Percentiles rank a stretch among this genome's conserved stretches.
These are phyloP conservation scores for Fusarium duplospermum DNA, from an alignment of 2,329 filamentous ascomycete species.

Conservation along the genomic window DNA sequence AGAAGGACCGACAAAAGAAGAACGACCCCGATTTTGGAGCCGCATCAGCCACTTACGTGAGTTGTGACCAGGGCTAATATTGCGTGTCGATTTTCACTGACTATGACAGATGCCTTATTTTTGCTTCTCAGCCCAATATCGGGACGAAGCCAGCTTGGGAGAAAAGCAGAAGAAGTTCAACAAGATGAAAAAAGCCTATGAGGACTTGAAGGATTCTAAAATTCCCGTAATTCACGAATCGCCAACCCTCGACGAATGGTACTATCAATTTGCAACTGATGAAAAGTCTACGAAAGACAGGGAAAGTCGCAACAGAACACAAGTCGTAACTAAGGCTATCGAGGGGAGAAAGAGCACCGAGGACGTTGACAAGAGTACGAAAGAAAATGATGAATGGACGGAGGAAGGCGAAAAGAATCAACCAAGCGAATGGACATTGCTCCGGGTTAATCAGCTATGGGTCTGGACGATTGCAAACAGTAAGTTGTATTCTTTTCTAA, in stretches of 20 bases:
- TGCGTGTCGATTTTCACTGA: background rate
- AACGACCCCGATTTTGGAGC: background rate
- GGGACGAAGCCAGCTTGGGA: background rate
- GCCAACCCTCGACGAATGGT: constrained; percentile 1
- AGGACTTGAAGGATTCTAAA: fast-evolving
- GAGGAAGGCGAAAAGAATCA: background rate
- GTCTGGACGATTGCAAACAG: background rate
- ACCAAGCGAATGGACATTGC: background rate
- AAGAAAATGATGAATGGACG: too few relatives aligned
- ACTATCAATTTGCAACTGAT: background rate
- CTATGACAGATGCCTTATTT: background rate
- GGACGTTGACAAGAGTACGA: too few relatives aligned
- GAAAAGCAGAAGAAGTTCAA: background rate
- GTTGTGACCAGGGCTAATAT: background rate
- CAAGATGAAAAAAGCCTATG: background rate
- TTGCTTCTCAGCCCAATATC: background rate
- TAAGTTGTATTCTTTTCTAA: background rate
- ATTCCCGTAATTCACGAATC: background rate
- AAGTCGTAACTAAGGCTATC: background rate
- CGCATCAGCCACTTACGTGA: background rate
- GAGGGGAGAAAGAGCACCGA: background rate
- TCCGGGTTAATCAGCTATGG: constrained; percentile 6
- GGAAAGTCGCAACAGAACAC: background rate
- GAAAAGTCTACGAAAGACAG: background rate
- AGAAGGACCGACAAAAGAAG: background rate